Evolutionary conservation across 345 rosid genomes (phyloP), one percentile per base, ranked within the genome.

Genomic region (Draba incana): DNA sequence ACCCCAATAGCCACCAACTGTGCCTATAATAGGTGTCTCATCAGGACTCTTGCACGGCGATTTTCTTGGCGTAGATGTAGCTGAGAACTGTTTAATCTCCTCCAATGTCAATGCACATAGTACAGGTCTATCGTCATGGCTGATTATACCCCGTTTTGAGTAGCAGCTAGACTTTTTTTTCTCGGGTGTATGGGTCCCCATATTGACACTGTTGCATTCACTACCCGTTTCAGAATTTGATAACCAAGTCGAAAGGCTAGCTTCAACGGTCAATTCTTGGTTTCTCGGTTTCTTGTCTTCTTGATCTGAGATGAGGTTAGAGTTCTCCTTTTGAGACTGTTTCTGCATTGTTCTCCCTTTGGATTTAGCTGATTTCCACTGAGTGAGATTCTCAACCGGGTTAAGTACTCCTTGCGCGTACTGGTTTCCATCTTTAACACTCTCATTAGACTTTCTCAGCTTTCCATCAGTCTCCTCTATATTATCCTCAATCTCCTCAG

Each of bases 211-310:
- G 68, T 72, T 74, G 61, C 71, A 68, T 66, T 77, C 88, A 41
- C 75, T 81, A n/a, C 84, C 81, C 12, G 75, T 71, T 71, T 82
- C 90, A 14, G 88, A 74, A 46, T 62, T 28, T 44, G 93, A 85
- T 78, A 94, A 55, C 99, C 99, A 94, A 20, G 82, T 92, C 5
- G 98, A 92, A 72, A 95, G 94, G 82, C 99, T 95, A 62, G 98
- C 87, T 69, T 92, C 92, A 64, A 89, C 88, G 4, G 81, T 78
- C 12, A 82, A 30, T 44, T 82, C 92, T 70, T 77, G 82, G 66
- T 54, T 65, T 70, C 66, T 56, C 50, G 72, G 59, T 69, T 82
- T 84, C 78, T 69, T 25, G 45, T 75, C 79, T 52, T 81, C 78
- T 57, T 77, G 69, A 24, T 76, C 86, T 20, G 74, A 66, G 35